Evolutionary conservation across 306 rosid species (phyloP).

Genomic region (Abrus pulchellus): DNA sequence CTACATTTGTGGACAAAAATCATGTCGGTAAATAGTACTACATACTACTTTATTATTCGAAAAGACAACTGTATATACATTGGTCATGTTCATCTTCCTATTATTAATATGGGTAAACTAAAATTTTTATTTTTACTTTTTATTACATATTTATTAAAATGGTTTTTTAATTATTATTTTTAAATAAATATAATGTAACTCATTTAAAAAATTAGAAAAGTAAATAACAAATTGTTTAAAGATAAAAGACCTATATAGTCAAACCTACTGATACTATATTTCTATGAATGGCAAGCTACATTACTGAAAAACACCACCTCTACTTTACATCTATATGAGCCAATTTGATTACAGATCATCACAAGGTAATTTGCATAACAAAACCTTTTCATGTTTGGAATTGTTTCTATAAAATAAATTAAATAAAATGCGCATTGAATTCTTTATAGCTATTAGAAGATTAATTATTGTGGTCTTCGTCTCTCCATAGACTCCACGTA

Average conservation of each 20-base stretch:
- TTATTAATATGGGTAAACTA: too few species aligned
- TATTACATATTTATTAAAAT: too few species aligned
- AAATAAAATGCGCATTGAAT: neutral
- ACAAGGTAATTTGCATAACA: neutral
- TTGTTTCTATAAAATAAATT: too few species aligned
- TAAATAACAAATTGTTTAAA: too few species aligned
- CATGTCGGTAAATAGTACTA: neutral
- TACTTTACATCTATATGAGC: neutral
- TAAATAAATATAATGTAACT: too few species aligned
- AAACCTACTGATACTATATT: neutral
- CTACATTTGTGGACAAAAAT: neutral
- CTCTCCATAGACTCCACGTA: neutral
- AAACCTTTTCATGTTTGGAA: too few species aligned
- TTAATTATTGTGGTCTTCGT: neutral
- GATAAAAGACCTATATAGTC: too few species aligned
- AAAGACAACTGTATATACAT: neutral
- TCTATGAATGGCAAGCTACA: neutral
- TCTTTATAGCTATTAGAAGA: neutral
- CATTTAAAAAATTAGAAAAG: too few species aligned
- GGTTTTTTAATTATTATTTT: too few species aligned
- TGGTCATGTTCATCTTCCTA: neutral
- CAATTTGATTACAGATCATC: neutral
- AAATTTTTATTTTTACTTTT: too few species aligned
- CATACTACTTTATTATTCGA: neutral
- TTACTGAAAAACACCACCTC: neutral